Base-by-base conservation (phyloP, 2,329 filamentous ascomycete species). In the Colletotrichum ledebouriae region DNA sequence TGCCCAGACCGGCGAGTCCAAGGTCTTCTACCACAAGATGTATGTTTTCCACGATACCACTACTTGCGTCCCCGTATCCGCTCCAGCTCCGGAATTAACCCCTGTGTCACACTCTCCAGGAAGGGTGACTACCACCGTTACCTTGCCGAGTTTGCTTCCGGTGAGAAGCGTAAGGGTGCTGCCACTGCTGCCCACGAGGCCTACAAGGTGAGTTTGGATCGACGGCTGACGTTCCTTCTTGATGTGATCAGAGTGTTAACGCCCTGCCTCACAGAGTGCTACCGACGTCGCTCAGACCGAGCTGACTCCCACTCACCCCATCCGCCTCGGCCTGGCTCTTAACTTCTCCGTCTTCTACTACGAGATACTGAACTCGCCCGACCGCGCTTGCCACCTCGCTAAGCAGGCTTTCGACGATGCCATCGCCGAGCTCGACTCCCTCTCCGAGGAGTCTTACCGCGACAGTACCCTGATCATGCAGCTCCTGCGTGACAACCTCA, bases 11-110 rank as follows among this genome's bases (percentile, higher is more conserved):
- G 95, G 95, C 86, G 95, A 98, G 89, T 97, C 94, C 82, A 98
- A 98, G 91, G 95, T 98, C 81, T 98, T 98, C 85, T 98, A 98
- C 88, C 94, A 98, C 92, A 98, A 98, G 91, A 98, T 98, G 95
- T 98, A 86, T 76, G 93, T 87, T 73, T 69, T 73, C 70, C n/a
- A 22, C 25, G n/a, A 62, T 33, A 22, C 41, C 60, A 17, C 64
- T 22, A 25, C 13, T 56, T 6, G 39, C 22, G 22, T 6, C 53
- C 64, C 56, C 41, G 5, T 37, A 25, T 56, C 59, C 52, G 49
- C 52, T 20, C 39, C 15, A n/a, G 63, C 7, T 25, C 57, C 46
- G 42, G 33, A 55, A 67, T 57, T 69, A 67, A 69, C 44, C 52
- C 20, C 15, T 59, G 46, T 73, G 58, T 59, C 66, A 42, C 53